Conservation (phyloP, 495 filamentous ascomycete genomes). For the Neurospora sp. region DNA sequence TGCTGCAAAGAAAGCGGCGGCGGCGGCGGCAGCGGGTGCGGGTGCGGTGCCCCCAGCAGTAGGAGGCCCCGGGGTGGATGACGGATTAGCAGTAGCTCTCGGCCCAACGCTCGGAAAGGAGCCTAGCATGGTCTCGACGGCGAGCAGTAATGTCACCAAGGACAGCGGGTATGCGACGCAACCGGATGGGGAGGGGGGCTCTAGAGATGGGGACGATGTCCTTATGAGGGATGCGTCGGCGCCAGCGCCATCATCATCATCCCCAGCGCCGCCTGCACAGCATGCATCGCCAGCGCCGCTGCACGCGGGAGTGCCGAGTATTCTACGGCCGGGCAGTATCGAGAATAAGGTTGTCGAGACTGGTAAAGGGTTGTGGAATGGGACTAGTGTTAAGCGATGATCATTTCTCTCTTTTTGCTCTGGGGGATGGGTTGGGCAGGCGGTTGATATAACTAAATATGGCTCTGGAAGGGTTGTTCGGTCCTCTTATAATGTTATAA, state of each 20-base stretch:
- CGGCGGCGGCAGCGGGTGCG: not conserved
- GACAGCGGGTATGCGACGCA: slow-evolving; percentile 35
- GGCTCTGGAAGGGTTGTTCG: not conserved
- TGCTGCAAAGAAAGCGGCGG: slow-evolving; percentile 13
- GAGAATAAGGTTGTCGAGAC: slow-evolving; percentile 23
- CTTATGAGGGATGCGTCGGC: slow-evolving; percentile 26
- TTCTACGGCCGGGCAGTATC: slow-evolving; percentile 21
- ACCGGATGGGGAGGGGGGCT: slow-evolving; percentile 5
- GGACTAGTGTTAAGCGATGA: slow-evolving; percentile 14
- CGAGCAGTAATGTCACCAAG: slow-evolving; percentile 8
- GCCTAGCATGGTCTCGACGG: slow-evolving; percentile 20
- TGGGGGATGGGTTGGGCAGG: too few relatives aligned
- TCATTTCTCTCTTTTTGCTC: not conserved
- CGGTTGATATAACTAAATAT: not conserved
- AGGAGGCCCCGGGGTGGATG: not conserved
- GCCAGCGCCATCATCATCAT: not conserved
- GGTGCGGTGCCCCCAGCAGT: not conserved
- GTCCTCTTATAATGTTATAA: not conserved
- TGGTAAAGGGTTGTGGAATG: slow-evolving; percentile 23
- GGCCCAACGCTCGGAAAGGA: slow-evolving; percentile 17
- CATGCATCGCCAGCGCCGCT: too few relatives aligned
- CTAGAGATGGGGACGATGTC: slow-evolving; percentile 18
- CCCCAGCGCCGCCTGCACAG: not conserved
- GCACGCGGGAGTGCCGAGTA: slow-evolving; percentile 13
- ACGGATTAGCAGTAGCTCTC: not conserved